A percentile compares a stretch with the other conserved stretches of the same genome.
phyloP scores from a whole-genome alignment of 805 yeast species.

The Metschnikowia reukaufii region DNA sequence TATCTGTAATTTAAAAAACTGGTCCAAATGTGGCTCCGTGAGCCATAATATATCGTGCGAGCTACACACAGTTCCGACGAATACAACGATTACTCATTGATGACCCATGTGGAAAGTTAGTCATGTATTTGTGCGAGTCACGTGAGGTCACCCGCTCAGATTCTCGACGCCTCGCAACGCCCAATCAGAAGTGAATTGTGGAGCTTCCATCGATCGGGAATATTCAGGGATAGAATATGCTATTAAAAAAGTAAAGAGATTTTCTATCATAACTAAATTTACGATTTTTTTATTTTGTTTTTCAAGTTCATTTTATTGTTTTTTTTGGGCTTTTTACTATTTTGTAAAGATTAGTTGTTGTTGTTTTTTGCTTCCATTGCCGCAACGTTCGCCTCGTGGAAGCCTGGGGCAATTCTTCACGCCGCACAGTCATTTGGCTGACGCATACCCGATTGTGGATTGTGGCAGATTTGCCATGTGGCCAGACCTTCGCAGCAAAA shows the following conservation, averaged over 20 bases:
- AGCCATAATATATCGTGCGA: conserved; percentile 8
- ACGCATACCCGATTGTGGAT: background rate
- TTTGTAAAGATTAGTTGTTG: background rate
- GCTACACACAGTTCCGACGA: conserved; percentile 1
- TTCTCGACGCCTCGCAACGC: conserved; percentile 2
- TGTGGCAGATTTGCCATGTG: background rate
- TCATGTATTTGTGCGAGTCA: conserved; percentile 7
- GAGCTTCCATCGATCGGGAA: no score
- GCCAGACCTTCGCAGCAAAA: background rate
- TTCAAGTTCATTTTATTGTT: background rate
- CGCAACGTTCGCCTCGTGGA: background rate
- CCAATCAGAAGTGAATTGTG: no score
- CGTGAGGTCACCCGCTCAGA: conserved; percentile 7
- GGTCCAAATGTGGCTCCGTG: conserved; percentile 8
- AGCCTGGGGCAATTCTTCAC: no score
- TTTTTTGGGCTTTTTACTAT: conserved; percentile 1
- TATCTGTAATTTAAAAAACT: background rate
- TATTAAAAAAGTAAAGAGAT: no score
- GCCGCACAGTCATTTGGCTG: background rate
- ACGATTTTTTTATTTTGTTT: background rate
- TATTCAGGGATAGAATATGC: no score
- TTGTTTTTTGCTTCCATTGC: background rate
- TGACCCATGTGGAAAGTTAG: conserved; percentile 8
- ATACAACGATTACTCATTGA: conserved; percentile 8
- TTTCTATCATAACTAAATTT: background rate